Evolutionary conservation across 2,329 filamentous ascomycete genomes (phyloP).

Genomic region (Penicillium sclerotigenum): DNA sequence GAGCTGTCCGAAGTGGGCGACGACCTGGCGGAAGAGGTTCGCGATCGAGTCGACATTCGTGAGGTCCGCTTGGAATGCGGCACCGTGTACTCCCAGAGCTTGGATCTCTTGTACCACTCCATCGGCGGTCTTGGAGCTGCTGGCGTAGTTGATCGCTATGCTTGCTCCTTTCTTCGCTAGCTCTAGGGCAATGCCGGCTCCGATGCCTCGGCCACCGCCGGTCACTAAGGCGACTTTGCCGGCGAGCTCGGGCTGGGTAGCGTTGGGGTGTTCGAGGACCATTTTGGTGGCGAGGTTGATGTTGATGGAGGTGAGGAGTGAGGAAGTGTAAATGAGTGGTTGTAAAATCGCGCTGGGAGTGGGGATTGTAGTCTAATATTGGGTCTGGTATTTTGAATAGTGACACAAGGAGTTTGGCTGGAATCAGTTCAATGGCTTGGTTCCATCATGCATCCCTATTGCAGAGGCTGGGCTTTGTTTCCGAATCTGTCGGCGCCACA

Average conservation of each 20-base stretch:
- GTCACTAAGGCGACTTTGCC: conserved; percentile 41
- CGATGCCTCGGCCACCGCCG: conserved; percentile 41
- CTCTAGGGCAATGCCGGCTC: conserved; percentile 42
- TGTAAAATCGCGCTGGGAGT: neutral
- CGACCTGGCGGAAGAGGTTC: conserved; percentile 61
- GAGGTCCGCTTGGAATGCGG: conserved; percentile 66
- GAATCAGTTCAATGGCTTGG: neutral
- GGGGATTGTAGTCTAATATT: conserved; percentile 2
- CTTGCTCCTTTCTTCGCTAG: conserved; percentile 40
- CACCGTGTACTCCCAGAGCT: conserved; percentile 59
- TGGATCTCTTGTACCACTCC: conserved; percentile 66
- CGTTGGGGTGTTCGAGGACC: conserved; percentile 16
- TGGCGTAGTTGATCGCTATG: conserved; percentile 49
- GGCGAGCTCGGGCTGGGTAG: conserved; percentile 21
- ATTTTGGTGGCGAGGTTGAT: conserved; percentile 2
- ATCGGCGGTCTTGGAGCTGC: conserved; percentile 62
- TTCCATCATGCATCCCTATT: neutral
- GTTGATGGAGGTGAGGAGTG: neutral
- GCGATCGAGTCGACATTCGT: conserved; percentile 62
- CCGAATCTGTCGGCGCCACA: neutral
- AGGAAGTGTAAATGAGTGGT: neutral
- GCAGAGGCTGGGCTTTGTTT: neutral
- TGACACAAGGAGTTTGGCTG: neutral
- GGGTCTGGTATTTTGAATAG: neutral
- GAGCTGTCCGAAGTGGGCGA: conserved; percentile 51